These are phyloP conservation scores for Boletellus ananiceps DNA, from an alignment of 768 basidiomycete genomes.

Conservation along the genomic window DNA sequence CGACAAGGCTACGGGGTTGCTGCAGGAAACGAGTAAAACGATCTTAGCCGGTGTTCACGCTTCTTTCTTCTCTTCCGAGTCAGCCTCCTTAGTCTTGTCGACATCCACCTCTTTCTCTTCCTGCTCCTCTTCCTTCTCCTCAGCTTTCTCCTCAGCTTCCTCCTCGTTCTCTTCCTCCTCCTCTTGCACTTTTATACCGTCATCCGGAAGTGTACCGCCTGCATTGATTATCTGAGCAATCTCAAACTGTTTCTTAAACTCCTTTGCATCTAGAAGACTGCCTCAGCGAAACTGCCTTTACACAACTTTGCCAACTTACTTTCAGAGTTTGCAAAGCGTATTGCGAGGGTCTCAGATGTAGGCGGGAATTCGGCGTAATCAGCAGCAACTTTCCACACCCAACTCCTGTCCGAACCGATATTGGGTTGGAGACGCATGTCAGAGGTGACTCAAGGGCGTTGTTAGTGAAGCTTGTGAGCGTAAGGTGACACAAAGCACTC, in stretches of 20 bases:
- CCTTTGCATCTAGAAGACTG: constrained; percentile 59
- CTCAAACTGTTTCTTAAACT: constrained; percentile 91
- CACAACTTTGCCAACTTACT: constrained; percentile 52
- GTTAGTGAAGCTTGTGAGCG: constrained; percentile 3
- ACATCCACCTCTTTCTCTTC: constrained; percentile 22
- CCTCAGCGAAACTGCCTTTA: constrained; percentile 2
- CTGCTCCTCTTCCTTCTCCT: constrained; percentile 27
- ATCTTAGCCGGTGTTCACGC: constrained; percentile 18
- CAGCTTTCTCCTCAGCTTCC: constrained; percentile 20
- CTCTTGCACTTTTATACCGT: constrained; percentile 21
- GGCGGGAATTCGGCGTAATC: constrained; percentile 91
- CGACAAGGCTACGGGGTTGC: constrained; percentile 4
- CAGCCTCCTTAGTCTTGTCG: constrained; percentile 33
- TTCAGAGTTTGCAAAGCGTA: constrained; percentile 95
- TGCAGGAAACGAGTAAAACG: constrained; percentile 4
- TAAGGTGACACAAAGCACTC: constrained; percentile 24
- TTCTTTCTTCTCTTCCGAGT: constrained; percentile 32
- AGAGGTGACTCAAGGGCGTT: constrained; percentile 52
- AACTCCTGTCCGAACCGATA: constrained; percentile 97
- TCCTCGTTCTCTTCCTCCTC: constrained; percentile 29
- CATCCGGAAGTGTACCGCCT: constrained; percentile 25
- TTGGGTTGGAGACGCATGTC: constrained; percentile 97
- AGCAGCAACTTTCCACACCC: constrained; percentile 97
- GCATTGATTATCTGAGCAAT: constrained; percentile 68
- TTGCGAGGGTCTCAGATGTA: constrained; percentile 92